These are phyloP conservation scores for Clitopilus hobsonii DNA, from an alignment of 768 basidiomycete genomes.

Conservation along the genomic window DNA sequence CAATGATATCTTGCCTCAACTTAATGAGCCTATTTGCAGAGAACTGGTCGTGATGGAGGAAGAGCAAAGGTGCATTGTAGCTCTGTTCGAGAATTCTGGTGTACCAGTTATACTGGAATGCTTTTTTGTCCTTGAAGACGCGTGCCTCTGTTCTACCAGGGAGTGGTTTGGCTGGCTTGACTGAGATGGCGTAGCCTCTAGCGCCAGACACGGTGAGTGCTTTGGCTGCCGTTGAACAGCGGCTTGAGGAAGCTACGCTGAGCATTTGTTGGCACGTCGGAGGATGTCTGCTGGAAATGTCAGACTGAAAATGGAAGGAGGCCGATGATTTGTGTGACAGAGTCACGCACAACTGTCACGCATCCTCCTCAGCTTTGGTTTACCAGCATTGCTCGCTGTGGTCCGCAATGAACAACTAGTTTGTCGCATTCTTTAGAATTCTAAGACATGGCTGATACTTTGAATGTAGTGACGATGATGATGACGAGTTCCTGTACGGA, in stretches of 20 bases:
- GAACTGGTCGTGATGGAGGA: slow-evolving; percentile 79
- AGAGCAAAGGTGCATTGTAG: slow-evolving; percentile 57
- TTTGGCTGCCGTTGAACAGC: slow-evolving; percentile 20
- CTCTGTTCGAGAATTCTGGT: slow-evolving; percentile 60
- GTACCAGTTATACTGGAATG: slow-evolving; percentile 79
- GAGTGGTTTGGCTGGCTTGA: slow-evolving; percentile 45
- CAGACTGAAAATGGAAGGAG: background rate
- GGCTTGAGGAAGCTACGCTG: slow-evolving; percentile 13
- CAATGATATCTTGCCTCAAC: slow-evolving; percentile 63
- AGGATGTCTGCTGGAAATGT: background rate
- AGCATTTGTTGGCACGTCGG: slow-evolving; percentile 11
- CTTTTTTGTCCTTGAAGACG: slow-evolving; percentile 74
- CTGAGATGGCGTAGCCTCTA: slow-evolving; percentile 54
- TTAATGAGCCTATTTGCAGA: slow-evolving; percentile 60
- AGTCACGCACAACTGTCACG: background rate
- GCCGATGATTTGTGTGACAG: background rate
- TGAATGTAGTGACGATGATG: slow-evolving; percentile 54
- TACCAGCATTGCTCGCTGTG: background rate
- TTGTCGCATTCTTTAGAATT: background rate
- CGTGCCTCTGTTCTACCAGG: slow-evolving; percentile 56
- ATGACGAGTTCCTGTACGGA: slow-evolving; percentile 79
- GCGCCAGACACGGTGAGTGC: slow-evolving; percentile 20
- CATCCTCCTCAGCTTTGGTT: background rate
- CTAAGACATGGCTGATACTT: background rate
- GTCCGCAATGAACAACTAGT: background rate